These are phyloP conservation scores for Xylaria longipes DNA, from an alignment of 495 filamentous ascomycete genomes.

Conservation along the genomic window DNA sequence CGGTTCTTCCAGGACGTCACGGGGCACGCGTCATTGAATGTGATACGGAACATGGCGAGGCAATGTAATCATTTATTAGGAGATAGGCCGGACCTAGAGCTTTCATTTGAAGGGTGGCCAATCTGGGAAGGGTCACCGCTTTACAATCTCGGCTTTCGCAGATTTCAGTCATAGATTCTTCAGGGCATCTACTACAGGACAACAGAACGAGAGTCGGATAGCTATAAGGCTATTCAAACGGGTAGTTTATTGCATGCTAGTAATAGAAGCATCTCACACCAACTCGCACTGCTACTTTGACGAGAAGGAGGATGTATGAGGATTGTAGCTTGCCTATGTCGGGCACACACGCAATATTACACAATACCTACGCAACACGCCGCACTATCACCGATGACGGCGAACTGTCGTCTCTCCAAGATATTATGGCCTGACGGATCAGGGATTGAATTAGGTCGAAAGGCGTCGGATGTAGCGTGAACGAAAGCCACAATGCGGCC, in stretches of 20 bases:
- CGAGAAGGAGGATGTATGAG: not conserved
- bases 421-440: constrained; percentile 1
- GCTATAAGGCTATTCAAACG: not conserved
- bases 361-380: no score
- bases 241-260: not conserved
- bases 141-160: not conserved
- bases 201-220: not conserved
- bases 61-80: not conserved
- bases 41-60: not conserved
- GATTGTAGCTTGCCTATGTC: not conserved
- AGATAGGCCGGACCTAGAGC: not conserved
- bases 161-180: not conserved
- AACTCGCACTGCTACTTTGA: not conserved
- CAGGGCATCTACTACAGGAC: not conserved
- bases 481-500: constrained; percentile 19
- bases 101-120: not conserved
- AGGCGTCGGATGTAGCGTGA: constrained; percentile 5
- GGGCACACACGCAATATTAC: not conserved
- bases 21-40: constrained; percentile 2
- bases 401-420: not conserved
- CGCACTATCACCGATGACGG: not conserved
- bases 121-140: not conserved
- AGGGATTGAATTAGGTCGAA: not conserved
- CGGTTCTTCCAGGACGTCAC: constrained; percentile 8
- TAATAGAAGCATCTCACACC: not conserved